Evolutionary conservation across 495 filamentous ascomycete genomes (phyloP).

Genomic region (Xylaria grammica): DNA sequence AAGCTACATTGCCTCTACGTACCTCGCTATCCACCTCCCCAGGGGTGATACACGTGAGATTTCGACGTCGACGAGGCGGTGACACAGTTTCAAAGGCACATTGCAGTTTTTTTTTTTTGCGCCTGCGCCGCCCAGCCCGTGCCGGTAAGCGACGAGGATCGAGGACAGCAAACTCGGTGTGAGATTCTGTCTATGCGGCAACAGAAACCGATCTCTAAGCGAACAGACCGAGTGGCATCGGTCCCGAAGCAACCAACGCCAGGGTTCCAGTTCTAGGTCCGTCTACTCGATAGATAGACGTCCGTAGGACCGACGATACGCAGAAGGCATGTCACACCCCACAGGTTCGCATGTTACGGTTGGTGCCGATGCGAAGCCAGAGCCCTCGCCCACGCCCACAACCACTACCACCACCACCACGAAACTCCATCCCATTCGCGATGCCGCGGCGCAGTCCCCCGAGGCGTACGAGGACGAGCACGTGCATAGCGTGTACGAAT

Average conservation of each 20-base stretch:
- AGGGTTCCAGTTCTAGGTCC: no score
- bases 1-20: slow-evolving; percentile 6
- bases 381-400: neutral
- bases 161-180: slow-evolving; percentile 3
- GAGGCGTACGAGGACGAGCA: slow-evolving; percentile 76
- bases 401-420: neutral
- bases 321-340: slow-evolving; percentile 19
- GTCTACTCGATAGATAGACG: neutral
- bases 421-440: neutral
- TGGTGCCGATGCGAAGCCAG: slow-evolving; percentile 9
- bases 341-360: slow-evolving; percentile 21
- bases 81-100: slow-evolving; percentile 8
- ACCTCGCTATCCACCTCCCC: neutral
- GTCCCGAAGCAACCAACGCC: neutral
- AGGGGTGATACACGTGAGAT: slow-evolving; percentile 19
- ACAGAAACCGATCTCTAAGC: neutral
- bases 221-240: neutral
- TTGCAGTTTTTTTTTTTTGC: slow-evolving; percentile 1
- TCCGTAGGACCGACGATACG: neutral
- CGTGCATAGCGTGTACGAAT: slow-evolving; percentile 92
- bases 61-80: neutral
- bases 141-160: neutral
- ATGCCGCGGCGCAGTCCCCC: slow-evolving; percentile 37
- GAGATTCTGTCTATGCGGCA: neutral
- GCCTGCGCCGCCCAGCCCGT: slow-evolving; percentile 5